Base-by-base conservation (phyloP, 148 eudicot species). In the Suaeda aralocaspica region DNA sequence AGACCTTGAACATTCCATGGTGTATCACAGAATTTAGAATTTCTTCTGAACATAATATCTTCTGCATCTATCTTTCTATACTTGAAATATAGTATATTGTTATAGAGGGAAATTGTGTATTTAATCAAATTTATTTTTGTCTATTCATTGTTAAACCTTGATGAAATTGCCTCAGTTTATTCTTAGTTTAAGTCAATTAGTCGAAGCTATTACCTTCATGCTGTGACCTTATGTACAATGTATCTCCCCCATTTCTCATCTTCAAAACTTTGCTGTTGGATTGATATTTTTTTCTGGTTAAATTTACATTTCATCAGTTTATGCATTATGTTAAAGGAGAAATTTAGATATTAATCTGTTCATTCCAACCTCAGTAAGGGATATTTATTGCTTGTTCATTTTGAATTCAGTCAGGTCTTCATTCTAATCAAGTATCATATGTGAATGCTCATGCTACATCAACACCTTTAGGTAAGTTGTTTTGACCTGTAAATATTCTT, bases 401-500 rank as follows among this genome's bases (percentile, higher is more conserved):
- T 70, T 24, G 29, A 29, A 68, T 69, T 86, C 90, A 93, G 97
- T 79, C 98, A 49, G 92, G 92, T 71, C 84, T 93, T 72, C 76
- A 58, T 69, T 86, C 91, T 74, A 74, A 82, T 63, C 89, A 91
- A 72, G 96, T 93, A 82, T 92, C 84, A 68, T 93, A 93, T 75
- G 78, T 91, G 55, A 93, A 93, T 85, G 98, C 98, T 28, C 98
- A 93, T 84, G 98, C 98, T 81, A 93, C 98, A 41, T 93, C 98
- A 72, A 93, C 98, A 46, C 96, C 98, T 67, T 69, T 93, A 64
- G 98, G 98, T 84, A 84, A 73, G 64, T 64, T 65, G 36, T 62
- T 34, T 18, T 30, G 59, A 48, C 59, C 61, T 60, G 55, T 48
- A 19, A 28, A 44, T 57, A 57, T 33, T 58, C n/a, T n/a, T n/a